phyloP scores from a whole-genome alignment of 2,329 filamentous ascomycete genomes.

The Curvularia sp. region DNA sequence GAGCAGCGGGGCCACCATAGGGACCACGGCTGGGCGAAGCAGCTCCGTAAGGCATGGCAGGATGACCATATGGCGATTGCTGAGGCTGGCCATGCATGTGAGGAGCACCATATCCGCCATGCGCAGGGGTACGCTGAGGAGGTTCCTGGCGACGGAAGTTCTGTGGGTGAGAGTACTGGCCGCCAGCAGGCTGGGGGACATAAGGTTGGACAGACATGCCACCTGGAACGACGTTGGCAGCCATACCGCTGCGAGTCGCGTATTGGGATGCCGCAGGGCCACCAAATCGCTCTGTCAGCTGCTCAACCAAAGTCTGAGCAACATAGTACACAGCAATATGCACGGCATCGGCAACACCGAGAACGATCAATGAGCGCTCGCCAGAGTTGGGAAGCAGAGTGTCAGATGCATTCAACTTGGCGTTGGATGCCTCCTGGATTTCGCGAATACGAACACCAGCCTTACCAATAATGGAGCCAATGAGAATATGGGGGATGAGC shows the following conservation, averaged over 20 bases:
- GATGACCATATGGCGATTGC: constrained; percentile 55
- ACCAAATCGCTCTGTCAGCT: constrained; percentile 94
- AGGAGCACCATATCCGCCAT: constrained; percentile 68
- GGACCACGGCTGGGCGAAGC: constrained; percentile 71
- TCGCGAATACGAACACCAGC: constrained; percentile 94
- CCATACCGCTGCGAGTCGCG: constrained; percentile 90
- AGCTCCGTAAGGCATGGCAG: constrained; percentile 79
- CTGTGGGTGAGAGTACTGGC: constrained; percentile 91
- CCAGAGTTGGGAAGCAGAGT: constrained; percentile 92
- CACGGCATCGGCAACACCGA: constrained; percentile 96
- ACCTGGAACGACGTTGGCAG: constrained; percentile 90
- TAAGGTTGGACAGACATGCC: constrained; percentile 99
- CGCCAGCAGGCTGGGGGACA: constrained; percentile 88
- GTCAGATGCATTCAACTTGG: constrained; percentile 94
- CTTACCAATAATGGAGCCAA: constrained; percentile 98
- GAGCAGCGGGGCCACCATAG: constrained; percentile 80
- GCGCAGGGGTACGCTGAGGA: constrained; percentile 75
- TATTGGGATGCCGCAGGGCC: constrained; percentile 97
- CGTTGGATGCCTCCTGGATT: constrained; percentile 97
- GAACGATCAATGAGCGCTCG: constrained; percentile 95
- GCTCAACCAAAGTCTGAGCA: constrained; percentile 95
- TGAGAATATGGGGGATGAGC: constrained; percentile 94
- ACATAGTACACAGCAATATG: constrained; percentile 99
- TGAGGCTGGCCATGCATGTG: constrained; percentile 73
- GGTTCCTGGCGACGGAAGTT: constrained; percentile 73